These are phyloP conservation scores for Penicillium sp. DNA, from an alignment of 2,329 filamentous ascomycete species.

Conservation along the genomic window DNA sequence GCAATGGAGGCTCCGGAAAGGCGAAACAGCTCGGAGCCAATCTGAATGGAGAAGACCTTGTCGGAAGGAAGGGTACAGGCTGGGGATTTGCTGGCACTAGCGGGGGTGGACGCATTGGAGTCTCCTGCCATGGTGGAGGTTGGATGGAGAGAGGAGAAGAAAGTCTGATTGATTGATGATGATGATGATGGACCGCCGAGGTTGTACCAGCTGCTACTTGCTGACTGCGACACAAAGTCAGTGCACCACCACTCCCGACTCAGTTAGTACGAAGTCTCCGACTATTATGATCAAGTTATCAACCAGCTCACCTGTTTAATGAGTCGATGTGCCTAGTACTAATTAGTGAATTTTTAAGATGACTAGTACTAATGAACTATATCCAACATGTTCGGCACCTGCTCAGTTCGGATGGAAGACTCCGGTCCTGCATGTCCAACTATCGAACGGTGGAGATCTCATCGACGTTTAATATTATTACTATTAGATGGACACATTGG, in stretches of 20 bases:
- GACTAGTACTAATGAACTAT: background rate
- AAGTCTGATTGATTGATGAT: no score
- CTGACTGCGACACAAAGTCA: background rate
- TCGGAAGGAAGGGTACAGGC: slow-evolving; percentile 56
- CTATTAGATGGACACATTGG: background rate
- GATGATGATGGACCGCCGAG: background rate
- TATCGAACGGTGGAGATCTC: background rate
- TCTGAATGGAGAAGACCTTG: slow-evolving; percentile 73
- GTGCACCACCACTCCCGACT: background rate
- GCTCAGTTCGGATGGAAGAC: slow-evolving; percentile 2
- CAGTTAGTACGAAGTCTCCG: background rate
- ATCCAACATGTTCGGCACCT: background rate
- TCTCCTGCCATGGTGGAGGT: slow-evolving; percentile 8
- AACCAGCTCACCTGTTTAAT: background rate
- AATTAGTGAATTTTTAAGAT: background rate
- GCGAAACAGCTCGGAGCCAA: slow-evolving; percentile 71
- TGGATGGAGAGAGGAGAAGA: background rate
- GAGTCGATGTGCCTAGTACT: background rate
- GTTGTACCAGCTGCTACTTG: background rate
- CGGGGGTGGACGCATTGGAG: slow-evolving; percentile 14
- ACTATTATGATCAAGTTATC: background rate
- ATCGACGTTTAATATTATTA: no score
- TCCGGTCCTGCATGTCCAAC: slow-evolving; percentile 4
- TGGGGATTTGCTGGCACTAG: slow-evolving; percentile 1
- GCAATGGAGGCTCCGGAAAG: slow-evolving; percentile 73